These are phyloP conservation scores for Solanum hybrid DNA, from an alignment of 305 asterid species.

Conservation along the genomic window DNA sequence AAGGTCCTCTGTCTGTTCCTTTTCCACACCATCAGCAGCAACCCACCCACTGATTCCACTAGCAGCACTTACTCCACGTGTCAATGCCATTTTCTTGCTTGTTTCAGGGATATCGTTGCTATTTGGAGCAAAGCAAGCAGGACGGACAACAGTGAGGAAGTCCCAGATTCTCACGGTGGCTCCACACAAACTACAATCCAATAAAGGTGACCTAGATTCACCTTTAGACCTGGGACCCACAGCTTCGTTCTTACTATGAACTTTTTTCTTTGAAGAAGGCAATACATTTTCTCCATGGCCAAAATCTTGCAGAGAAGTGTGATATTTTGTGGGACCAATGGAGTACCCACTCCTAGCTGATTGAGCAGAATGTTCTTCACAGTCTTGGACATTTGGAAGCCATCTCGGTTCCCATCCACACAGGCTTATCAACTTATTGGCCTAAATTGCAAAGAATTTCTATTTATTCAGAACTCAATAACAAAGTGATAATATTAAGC, in stretches of 20 bases:
- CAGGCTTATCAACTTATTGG: constrained; percentile 88
- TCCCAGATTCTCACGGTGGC: constrained; percentile 96
- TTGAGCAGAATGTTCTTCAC: constrained; percentile 98
- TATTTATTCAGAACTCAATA: background rate
- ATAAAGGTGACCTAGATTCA: constrained; percentile 74
- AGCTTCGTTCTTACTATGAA: constrained; percentile 33
- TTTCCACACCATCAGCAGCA: constrained; percentile 63
- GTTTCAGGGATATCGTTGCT: constrained; percentile 71
- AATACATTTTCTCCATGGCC: constrained; percentile 72
- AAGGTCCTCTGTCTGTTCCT: constrained; percentile 71
- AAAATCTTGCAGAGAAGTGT: constrained; percentile 64
- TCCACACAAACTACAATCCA: constrained; percentile 98
- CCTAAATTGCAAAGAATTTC: constrained; percentile 36
- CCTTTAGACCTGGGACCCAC: constrained; percentile 50
- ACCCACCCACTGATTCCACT: constrained; percentile 97
- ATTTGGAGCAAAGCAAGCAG: constrained; percentile 69
- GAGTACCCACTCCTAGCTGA: constrained; percentile 90
- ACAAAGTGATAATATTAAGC: background rate
- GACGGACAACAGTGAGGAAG: constrained; percentile 73
- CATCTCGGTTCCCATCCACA: constrained; percentile 99
- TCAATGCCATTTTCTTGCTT: constrained; percentile 78
- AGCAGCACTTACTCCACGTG: constrained; percentile 94
- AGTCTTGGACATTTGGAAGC: constrained; percentile 98
- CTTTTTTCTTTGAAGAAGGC: constrained; percentile 59
- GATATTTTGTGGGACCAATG: constrained; percentile 55